phyloP scores from a whole-genome alignment of 164 flowering plant genomes.

The Stephania cephalantha region DNA sequence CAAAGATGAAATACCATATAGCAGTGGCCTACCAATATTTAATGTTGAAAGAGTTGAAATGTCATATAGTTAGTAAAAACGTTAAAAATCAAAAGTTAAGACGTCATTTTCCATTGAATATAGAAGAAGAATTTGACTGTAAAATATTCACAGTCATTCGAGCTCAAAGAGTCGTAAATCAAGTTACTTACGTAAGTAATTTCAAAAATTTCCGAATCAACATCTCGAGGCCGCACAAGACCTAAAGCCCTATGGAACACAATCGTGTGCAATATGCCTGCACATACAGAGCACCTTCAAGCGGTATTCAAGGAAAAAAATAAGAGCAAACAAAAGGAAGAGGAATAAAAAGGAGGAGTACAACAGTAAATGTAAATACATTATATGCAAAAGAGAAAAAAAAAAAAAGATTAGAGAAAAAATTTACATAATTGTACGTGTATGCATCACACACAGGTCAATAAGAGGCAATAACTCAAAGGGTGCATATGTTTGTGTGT shows the following conservation, averaged over 20 bases:
- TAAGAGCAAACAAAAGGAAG: neutral
- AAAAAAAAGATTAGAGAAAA: neutral
- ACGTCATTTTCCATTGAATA: too few relatives aligned
- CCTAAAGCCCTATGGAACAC: constrained; percentile 93
- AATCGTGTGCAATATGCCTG: constrained; percentile 93
- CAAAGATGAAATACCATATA: neutral
- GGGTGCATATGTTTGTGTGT: too few relatives aligned
- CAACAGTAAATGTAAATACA: neutral
- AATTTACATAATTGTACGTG: too few relatives aligned
- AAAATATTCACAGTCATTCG: neutral
- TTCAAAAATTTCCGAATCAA: constrained; percentile 88
- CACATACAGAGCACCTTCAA: constrained; percentile 15
- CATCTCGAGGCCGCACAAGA: constrained; percentile 85
- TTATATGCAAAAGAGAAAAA: neutral
- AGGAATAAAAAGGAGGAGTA: neutral
- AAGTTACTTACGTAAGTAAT: constrained; percentile 82
- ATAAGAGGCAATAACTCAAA: too few relatives aligned
- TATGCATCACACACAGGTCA: too few relatives aligned
- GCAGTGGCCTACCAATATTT: neutral
- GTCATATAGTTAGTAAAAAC: neutral
- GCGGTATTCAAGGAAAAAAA: constrained; percentile 3
- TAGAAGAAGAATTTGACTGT: too few relatives aligned
- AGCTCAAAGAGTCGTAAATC: neutral
- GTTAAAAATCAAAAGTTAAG: too few relatives aligned
- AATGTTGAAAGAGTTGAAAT: neutral